These are phyloP conservation scores for Cutaneotrichosporon cavernicola DNA, from an alignment of 1,284 basidiomycete species.

Conservation along the genomic window DNA sequence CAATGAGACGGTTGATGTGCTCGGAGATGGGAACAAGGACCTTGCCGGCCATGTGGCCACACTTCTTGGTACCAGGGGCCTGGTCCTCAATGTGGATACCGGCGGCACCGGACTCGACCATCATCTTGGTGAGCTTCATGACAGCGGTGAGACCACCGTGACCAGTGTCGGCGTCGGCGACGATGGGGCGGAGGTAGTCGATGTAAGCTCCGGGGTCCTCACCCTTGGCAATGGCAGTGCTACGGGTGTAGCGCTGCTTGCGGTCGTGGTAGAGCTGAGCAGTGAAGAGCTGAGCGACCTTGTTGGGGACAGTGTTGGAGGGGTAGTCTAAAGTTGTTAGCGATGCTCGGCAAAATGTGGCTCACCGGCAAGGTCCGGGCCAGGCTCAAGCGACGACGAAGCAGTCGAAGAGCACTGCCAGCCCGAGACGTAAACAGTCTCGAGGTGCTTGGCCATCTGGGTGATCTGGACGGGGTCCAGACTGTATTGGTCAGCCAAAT, in stretches of 20 bases:
- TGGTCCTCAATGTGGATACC: constrained; percentile 78
- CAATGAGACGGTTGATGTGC: constrained; percentile 75
- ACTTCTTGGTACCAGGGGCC: constrained; percentile 60
- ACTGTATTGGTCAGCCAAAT: constrained; percentile 53
- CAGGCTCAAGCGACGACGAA: constrained; percentile 93
- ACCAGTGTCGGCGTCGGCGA: constrained; percentile 89
- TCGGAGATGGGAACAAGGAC: constrained; percentile 64
- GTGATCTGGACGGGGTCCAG: constrained; percentile 93
- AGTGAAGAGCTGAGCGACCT: constrained; percentile 64
- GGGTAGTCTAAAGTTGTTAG: constrained; percentile 56
- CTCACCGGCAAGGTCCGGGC: constrained; percentile 79
- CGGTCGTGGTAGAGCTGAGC: constrained; percentile 65
- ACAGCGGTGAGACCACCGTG: constrained; percentile 77
- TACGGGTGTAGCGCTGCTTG: constrained; percentile 65
- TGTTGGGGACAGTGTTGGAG: constrained; percentile 64
- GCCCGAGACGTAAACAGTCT: constrained; percentile 93
- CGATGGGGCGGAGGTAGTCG: constrained; percentile 88
- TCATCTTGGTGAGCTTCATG: constrained; percentile 86
- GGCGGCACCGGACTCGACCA: constrained; percentile 71
- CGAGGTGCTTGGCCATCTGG: constrained; percentile 93
- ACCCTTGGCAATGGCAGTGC: constrained; percentile 50
- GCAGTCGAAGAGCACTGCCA: constrained; percentile 91
- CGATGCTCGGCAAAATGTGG: constrained; percentile 12
- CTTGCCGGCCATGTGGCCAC: constrained; percentile 74
- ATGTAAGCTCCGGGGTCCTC: constrained; percentile 58